Conservation (phyloP, 2,329 filamentous ascomycete species). For the Aspergillus caelatus region DNA sequence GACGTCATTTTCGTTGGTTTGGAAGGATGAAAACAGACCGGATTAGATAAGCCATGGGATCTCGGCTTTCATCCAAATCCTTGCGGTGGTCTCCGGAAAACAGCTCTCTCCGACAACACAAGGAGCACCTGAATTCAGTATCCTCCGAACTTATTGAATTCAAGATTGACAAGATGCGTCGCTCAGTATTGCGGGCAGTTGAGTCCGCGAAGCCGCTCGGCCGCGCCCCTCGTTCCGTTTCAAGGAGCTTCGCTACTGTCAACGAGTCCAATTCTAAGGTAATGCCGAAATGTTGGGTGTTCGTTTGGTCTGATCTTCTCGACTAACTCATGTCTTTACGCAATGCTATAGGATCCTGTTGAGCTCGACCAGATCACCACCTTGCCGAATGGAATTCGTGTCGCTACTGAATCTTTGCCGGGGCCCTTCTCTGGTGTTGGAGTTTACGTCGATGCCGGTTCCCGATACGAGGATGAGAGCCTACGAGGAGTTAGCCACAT, state of each 20-base stretch:
- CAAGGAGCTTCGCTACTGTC: slow-evolving; percentile 41
- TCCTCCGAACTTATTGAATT: slow-evolving; percentile 2
- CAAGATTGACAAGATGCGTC: slow-evolving; percentile 37
- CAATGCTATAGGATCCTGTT: slow-evolving; percentile 67
- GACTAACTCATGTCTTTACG: slow-evolving; percentile 1
- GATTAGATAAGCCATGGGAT: slow-evolving; percentile 34
- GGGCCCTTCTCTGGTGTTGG: slow-evolving; percentile 94
- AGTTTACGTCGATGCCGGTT: slow-evolving; percentile 93
- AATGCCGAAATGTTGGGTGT: slow-evolving; percentile 12
- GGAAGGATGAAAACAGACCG: background rate
- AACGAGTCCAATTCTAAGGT: slow-evolving; percentile 39
- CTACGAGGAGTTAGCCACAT: slow-evolving; percentile 93
- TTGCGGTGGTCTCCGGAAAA: slow-evolving; percentile 16
- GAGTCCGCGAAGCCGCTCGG: slow-evolving; percentile 41
- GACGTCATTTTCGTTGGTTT: background rate
- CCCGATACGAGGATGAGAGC: slow-evolving; percentile 84
- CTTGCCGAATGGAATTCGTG: slow-evolving; percentile 87
- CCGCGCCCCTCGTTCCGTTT: slow-evolving; percentile 36
- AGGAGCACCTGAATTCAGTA: slow-evolving; percentile 12
- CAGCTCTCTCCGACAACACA: slow-evolving; percentile 15
- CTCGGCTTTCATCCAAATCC: slow-evolving; percentile 19
- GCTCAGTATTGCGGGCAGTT: slow-evolving; percentile 43
- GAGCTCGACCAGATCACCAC: slow-evolving; percentile 87
- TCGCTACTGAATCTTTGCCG: slow-evolving; percentile 91
- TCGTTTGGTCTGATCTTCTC: background rate